These are phyloP conservation scores for Raddia distichophylla DNA, from an alignment of 176 grass and related monocot species.

Conservation along the genomic window DNA sequence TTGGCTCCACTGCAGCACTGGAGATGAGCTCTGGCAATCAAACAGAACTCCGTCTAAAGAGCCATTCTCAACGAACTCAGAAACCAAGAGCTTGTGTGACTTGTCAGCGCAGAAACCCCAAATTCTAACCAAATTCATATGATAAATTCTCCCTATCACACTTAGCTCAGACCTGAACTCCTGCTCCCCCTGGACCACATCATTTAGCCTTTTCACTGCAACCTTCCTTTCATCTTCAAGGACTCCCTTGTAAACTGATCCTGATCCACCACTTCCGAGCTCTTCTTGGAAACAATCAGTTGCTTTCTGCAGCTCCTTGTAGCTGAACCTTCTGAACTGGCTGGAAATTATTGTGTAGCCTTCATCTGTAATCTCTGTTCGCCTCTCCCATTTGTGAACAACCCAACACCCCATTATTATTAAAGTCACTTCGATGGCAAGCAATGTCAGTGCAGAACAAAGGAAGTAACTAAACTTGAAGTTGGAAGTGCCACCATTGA, in stretches of 20 bases:
- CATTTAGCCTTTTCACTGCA: conserved; percentile 54
- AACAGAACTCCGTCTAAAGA: conserved; percentile 51
- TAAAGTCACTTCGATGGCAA: conserved; percentile 45
- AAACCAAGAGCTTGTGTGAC: conserved; percentile 47
- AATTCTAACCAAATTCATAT: conserved; percentile 56
- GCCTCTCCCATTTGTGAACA: conserved; percentile 33
- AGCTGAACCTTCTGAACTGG: conserved; percentile 61
- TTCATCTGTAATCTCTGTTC: conserved; percentile 28
- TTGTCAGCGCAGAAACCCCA: conserved; percentile 52
- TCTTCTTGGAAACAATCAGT: conserved; percentile 52
- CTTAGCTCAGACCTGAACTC: conserved; percentile 65
- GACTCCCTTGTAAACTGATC: conserved; percentile 61
- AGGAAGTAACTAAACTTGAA: conserved; percentile 55
- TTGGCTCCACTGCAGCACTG: conserved; percentile 43
- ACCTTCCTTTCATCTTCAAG: conserved; percentile 50
- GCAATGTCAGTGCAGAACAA: conserved; percentile 49
- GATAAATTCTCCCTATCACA: conserved; percentile 55
- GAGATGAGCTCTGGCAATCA: background rate
- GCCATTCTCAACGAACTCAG: conserved; percentile 56
- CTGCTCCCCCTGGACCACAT: conserved; percentile 47
- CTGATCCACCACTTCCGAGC: conserved; percentile 52
- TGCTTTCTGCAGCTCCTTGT: conserved; percentile 57
- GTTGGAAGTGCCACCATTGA: background rate
- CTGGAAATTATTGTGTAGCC: conserved; percentile 33
- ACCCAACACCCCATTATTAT: conserved; percentile 43